Conservation (phyloP, 495 filamentous ascomycete species). For the Chaetomium tenue region DNA sequence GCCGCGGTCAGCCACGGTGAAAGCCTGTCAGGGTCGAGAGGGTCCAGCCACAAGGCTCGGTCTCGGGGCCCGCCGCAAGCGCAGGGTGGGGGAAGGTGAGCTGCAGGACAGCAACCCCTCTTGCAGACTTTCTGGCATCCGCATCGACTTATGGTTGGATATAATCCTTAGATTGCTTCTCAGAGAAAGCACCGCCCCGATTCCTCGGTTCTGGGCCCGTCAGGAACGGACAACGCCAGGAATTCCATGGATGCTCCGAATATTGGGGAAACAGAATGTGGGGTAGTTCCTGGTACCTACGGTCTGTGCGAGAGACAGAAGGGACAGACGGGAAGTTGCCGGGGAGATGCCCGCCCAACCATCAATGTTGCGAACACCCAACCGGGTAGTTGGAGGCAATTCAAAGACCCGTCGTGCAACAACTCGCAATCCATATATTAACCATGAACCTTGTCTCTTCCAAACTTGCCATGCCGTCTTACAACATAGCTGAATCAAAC, state of each 20-base stretch:
- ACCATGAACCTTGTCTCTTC: neutral
- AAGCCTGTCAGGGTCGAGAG: neutral
- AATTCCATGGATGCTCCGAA: neutral
- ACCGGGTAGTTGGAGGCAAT: neutral
- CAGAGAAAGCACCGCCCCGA: neutral
- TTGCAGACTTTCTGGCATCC: neutral
- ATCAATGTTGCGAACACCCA: constrained; percentile 5
- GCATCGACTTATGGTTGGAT: neutral
- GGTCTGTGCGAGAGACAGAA: neutral
- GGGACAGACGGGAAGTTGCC: constrained; percentile 1
- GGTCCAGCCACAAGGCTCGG: constrained; percentile 1
- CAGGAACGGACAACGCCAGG: neutral
- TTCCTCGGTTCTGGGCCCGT: neutral
- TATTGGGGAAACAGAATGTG: neutral
- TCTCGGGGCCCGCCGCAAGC: neutral
- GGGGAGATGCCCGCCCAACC: constrained; percentile 12
- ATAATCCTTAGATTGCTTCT: neutral
- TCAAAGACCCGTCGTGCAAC: neutral
- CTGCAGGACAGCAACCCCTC: neutral
- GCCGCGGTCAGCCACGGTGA: constrained; percentile 3
- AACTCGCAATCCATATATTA: no score
- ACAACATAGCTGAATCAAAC: neutral
- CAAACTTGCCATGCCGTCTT: neutral
- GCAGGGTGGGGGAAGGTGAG: neutral
- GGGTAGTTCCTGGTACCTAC: neutral